Percentiles rank a stretch among this genome's conserved stretches.
These are phyloP conservation scores for Ceratocystiopsis brevicomis DNA, from an alignment of 2,329 filamentous ascomycete genomes.

Conservation along the genomic window DNA sequence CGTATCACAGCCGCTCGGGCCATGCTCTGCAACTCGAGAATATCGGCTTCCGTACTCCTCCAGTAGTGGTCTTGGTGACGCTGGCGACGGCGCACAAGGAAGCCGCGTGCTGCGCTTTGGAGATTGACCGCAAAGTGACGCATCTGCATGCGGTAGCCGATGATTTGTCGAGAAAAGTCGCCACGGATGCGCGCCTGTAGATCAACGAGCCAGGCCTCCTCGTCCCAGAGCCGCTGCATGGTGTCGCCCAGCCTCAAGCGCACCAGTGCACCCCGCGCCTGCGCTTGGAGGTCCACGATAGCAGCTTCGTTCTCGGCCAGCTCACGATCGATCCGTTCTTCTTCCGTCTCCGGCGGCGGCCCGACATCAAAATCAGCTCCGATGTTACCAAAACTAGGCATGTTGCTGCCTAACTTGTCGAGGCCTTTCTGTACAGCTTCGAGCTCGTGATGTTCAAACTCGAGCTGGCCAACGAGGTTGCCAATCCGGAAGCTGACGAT, in stretches of 20 bases:
- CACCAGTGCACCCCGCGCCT: slow-evolving; percentile 62
- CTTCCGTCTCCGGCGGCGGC: slow-evolving; percentile 65
- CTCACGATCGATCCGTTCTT: slow-evolving; percentile 71
- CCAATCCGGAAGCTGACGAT: slow-evolving; percentile 92
- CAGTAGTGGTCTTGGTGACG: slow-evolving; percentile 45
- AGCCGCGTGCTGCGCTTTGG: slow-evolving; percentile 62
- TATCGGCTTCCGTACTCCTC: slow-evolving; percentile 49
- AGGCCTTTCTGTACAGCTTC: slow-evolving; percentile 94
- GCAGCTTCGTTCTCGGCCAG: slow-evolving; percentile 54
- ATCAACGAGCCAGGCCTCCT: slow-evolving; percentile 58
- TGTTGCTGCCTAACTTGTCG: slow-evolving; percentile 82
- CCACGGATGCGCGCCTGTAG: slow-evolving; percentile 76
- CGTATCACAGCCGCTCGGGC: slow-evolving; percentile 50
- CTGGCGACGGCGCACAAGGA: slow-evolving; percentile 48
- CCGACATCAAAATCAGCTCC: slow-evolving; percentile 86
- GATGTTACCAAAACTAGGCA: slow-evolving; percentile 98
- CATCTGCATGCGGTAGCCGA: slow-evolving; percentile 69
- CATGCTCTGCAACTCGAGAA: slow-evolving; percentile 67
- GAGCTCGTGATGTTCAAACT: slow-evolving; percentile 94
- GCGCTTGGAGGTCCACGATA: slow-evolving; percentile 68
- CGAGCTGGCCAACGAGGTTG: slow-evolving; percentile 85
- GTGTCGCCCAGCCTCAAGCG: slow-evolving; percentile 58
- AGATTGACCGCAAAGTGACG: slow-evolving; percentile 57
- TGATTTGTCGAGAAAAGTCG: slow-evolving; percentile 69
- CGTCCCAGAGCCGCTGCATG: slow-evolving; percentile 84